These are phyloP conservation scores for Rosa rugosa DNA, from an alignment of 306 rosid species.

Conservation along the genomic window DNA sequence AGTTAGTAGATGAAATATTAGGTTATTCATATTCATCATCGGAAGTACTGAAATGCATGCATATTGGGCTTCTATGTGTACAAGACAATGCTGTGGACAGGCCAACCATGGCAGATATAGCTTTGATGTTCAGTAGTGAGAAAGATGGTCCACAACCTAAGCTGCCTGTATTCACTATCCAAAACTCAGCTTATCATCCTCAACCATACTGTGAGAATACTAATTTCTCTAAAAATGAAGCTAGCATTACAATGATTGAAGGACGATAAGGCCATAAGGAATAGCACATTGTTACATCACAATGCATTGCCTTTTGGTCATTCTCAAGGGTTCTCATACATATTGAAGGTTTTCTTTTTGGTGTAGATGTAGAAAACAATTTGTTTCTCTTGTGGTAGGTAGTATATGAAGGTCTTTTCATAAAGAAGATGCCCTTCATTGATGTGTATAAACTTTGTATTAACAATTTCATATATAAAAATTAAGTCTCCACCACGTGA, in stretches of 20 bases:
- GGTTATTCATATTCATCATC: not conserved
- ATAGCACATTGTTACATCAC: no score
- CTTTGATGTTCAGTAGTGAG: slow-evolving; percentile 21
- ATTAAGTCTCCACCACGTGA: no score
- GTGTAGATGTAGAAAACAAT: no score
- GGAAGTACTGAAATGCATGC: slow-evolving; percentile 24
- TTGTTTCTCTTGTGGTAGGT: no score
- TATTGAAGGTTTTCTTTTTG: no score
- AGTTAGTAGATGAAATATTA: slow-evolving; percentile 20
- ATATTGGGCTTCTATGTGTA: slow-evolving; percentile 30
- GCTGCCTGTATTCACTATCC: slow-evolving; percentile 18
- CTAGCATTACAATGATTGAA: slow-evolving; percentile 54
- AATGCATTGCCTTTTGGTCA: no score
- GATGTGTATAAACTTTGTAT: no score
- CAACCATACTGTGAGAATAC: slow-evolving; percentile 28
- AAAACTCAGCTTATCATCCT: not conserved
- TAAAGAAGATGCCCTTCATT: no score
- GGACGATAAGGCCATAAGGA: slow-evolving; percentile 47
- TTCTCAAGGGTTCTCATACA: no score
- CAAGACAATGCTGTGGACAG: slow-evolving; percentile 28
- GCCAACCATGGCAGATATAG: slow-evolving; percentile 30
- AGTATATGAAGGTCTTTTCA: no score
- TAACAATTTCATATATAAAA: no score
- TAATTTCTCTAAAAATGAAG: slow-evolving; percentile 45
- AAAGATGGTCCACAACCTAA: slow-evolving; percentile 22